phyloP scores from a whole-genome alignment of 106 monocot genomes.

The Acanthochlamys bracteata region DNA sequence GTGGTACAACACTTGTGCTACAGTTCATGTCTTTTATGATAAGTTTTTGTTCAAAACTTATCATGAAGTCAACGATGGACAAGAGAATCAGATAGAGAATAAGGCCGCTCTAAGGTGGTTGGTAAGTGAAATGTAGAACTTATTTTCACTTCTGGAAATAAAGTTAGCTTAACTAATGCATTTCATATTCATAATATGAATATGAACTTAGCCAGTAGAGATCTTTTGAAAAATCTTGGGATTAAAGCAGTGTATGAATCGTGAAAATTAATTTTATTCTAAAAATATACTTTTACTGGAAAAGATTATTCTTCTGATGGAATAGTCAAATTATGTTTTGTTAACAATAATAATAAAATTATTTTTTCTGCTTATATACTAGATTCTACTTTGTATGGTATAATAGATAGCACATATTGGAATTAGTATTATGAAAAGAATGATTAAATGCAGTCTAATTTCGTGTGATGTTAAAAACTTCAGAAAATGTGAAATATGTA shows the following conservation, averaged over 20 bases:
- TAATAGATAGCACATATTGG: conserved; percentile 7
- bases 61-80: not conserved
- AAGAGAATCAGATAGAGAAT: no score
- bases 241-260: conserved; percentile 3
- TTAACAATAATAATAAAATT: not conserved
- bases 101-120: no score
- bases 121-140: no score
- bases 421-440: not conserved
- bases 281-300: not conserved
- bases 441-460: not conserved
- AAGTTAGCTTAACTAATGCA: no score
- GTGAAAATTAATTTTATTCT: not conserved
- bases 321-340: not conserved
- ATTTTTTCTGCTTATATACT: conserved; percentile 5
- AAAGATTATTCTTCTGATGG: not conserved
- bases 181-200: no score
- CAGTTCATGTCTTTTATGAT: conserved; percentile 2
- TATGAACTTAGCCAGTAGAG: not conserved
- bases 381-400: not conserved
- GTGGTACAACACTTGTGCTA: not conserved
- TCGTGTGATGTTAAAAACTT: conserved; percentile 1
- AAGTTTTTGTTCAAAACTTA: not conserved
- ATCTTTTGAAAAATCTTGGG: not conserved
- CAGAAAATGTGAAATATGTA: not conserved
- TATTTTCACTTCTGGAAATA: no score